These are phyloP conservation scores for Salvia hispanica DNA, from an alignment of 257 asterid species.

Conservation along the genomic window DNA sequence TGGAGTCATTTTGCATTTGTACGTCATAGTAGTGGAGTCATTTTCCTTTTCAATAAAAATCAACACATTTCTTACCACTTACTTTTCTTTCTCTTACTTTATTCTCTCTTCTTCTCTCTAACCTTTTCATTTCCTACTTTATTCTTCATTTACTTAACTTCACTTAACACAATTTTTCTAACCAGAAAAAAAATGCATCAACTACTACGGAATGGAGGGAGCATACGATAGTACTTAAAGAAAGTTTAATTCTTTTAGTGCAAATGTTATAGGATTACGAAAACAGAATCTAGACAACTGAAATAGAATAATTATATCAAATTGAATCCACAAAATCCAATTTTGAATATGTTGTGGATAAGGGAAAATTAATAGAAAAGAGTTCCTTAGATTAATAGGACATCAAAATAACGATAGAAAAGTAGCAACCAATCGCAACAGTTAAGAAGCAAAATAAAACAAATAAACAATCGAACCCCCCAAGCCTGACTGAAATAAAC, in stretches of 20 bases:
- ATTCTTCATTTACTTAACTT: too few relatives aligned
- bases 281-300: neutral
- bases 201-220: too few relatives aligned
- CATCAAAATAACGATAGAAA: conserved; percentile 27
- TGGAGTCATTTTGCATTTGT: too few relatives aligned
- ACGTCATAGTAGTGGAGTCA: too few relatives aligned
- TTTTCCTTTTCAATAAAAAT: too few relatives aligned
- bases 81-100: too few relatives aligned
- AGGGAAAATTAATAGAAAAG: neutral
- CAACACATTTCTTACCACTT: too few relatives aligned
- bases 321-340: neutral
- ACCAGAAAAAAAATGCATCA: neutral
- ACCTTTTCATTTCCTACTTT: too few relatives aligned
- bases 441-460: conserved; percentile 1
- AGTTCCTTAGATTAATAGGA: neutral
- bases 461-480: conserved; percentile 13
- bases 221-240: neutral
- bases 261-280: conserved; percentile 11
- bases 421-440: conserved; percentile 28
- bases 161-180: too few relatives aligned
- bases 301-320: neutral
- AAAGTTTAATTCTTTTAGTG: neutral
- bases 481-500: neutral
- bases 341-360: conserved; percentile 4
- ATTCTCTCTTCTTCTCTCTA: too few relatives aligned